A percentile compares a stretch with the other conserved stretches of the same genome.
These are phyloP conservation scores for Aspergillus flavus DNA, from an alignment of 2,329 filamentous ascomycete genomes.

Conservation along the genomic window DNA sequence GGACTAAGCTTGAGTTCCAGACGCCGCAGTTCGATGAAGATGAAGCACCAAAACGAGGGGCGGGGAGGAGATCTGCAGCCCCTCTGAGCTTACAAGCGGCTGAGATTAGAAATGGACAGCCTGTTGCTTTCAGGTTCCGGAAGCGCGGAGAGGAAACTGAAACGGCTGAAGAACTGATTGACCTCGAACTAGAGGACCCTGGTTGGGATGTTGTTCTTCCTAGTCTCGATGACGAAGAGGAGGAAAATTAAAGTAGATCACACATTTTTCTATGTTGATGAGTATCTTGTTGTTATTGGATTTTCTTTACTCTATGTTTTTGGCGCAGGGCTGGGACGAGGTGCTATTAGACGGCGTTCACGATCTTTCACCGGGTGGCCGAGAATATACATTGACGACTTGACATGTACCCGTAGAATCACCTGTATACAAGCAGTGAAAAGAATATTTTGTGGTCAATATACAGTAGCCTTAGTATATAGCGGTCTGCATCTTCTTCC, in stretches of 20 bases:
- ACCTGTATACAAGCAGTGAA: background rate
- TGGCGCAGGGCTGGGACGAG: background rate
- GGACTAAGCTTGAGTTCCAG: slow-evolving; percentile 46
- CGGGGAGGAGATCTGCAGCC: slow-evolving; percentile 29
- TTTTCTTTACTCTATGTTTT: background rate
- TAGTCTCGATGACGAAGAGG: slow-evolving; percentile 37
- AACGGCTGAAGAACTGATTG: slow-evolving; percentile 25
- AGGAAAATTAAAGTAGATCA: slow-evolving; percentile 9
- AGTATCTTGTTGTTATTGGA: background rate
- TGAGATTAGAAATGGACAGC: slow-evolving; percentile 33
- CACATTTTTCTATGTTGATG: background rate
- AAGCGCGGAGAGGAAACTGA: slow-evolving; percentile 18
- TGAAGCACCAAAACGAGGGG: slow-evolving; percentile 28
- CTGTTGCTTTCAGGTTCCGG: slow-evolving; percentile 40
- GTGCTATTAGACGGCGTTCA: slow-evolving; percentile 4
- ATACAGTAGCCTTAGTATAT: background rate
- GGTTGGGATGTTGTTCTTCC: slow-evolving; percentile 43
- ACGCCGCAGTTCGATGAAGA: slow-evolving; percentile 28
- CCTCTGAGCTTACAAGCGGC: slow-evolving; percentile 30
- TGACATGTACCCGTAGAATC: background rate
- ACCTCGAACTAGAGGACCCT: slow-evolving; percentile 34
- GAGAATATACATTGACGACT: background rate
- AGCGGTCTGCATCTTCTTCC: background rate
- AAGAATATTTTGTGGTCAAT: background rate
- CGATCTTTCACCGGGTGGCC: background rate